These are phyloP conservation scores for Colletotrichum sp. DNA, from an alignment of 2,329 filamentous ascomycete species.

Conservation along the genomic window DNA sequence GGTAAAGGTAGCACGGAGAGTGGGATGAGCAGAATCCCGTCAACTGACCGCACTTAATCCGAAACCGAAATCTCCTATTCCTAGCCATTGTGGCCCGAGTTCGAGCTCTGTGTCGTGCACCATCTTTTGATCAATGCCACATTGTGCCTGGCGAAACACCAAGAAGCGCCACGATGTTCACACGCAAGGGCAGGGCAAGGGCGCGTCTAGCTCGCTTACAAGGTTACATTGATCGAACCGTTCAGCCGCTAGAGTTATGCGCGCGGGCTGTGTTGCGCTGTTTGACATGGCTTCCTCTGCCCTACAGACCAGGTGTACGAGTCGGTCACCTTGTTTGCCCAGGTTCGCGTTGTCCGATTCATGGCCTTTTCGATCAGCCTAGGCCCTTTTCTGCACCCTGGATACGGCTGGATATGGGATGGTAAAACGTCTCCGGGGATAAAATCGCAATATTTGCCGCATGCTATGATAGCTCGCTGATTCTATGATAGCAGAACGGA, in stretches of 20 bases:
- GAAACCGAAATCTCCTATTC: conserved; percentile 14
- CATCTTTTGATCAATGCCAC: not conserved
- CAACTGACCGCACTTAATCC: not conserved
- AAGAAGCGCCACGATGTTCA: not conserved
- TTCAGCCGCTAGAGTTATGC: conserved; percentile 8
- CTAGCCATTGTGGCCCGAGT: not conserved
- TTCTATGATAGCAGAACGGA: not conserved
- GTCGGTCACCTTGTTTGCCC: not conserved
- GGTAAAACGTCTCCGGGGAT: not conserved
- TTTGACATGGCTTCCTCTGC: not conserved
- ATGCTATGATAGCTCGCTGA: not conserved
- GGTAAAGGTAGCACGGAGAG: not conserved
- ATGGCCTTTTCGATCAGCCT: not conserved
- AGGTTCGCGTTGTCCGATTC: not conserved
- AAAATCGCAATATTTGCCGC: not conserved
- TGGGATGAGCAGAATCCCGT: not conserved
- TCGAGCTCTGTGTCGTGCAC: not conserved
- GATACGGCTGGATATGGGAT: not conserved
- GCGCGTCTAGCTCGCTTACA: conserved; percentile 18
- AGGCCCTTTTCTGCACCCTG: not conserved
- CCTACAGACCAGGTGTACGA: not conserved
- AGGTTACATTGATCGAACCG: not conserved
- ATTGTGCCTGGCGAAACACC: not conserved
- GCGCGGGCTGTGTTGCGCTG: not conserved
- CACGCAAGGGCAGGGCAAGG: not conserved